Evolutionary conservation across 2,329 filamentous ascomycete genomes (phyloP), one percentile per base, ranked within the genome.

Genomic region (Neofusicoccum laricinum): DNA sequence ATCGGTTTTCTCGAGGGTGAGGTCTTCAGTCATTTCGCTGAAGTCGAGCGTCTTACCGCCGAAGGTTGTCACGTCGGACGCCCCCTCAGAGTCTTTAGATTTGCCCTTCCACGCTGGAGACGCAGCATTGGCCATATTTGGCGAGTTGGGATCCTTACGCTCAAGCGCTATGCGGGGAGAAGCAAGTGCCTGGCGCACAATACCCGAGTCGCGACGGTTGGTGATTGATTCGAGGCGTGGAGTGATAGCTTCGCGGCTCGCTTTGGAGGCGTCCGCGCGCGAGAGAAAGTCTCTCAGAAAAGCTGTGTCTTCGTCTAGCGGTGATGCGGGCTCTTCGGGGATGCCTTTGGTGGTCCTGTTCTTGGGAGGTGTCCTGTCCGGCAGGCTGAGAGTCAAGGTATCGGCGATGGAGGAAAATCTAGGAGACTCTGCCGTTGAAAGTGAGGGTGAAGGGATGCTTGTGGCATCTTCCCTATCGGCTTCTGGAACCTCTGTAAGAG

Each of bases 201-300:
- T 75, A 66, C 80, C 80, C 2, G 80, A 82, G 64, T 83, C 80
- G 34, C 80, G 77, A 34, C 80, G 76, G 58, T 82, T 81, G 40
- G 77, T 75, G 4, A 82, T 66, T 0, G 80, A 81, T 48, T 78
- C 75, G 15, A 78, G 76, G 46, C 76, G 77, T 40, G 73, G 68
- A 17, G 74, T 72, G 11, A 68, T 68, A 15, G 72, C 70, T 21
- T 76, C 70, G 55, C 75, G 77, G 63, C 59, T 66, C 17, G 77
- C 72, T 68, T 80, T 82, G 67, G 73, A 81, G 34, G 80, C 77
- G n/a, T 78, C 79, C n/a, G 80, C 80, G 8, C 80, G 79, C 17
- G 72, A 80, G 46, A 84, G 75, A 67, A 83, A 84, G 40, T 81
- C 80, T 65, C 81, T 80, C 4, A 84, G 71, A 15, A 82, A 70